Base-by-base conservation (phyloP, 257 asterid species). In the Fraxinus excelsior region DNA sequence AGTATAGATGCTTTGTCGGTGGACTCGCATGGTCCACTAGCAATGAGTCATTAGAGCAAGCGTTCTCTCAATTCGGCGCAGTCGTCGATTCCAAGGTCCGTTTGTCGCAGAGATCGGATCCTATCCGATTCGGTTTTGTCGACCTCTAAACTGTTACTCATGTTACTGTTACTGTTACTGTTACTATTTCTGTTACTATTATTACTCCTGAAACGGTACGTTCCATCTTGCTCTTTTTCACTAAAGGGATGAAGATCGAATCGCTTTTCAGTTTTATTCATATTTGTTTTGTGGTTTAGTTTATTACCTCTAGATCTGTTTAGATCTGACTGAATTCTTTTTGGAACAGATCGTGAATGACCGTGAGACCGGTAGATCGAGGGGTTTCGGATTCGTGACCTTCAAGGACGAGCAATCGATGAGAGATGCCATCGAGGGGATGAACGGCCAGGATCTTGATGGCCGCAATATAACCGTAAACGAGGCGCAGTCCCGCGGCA, bases 331-430 rank as follows among this genome's bases (percentile, higher is more conserved):
- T 60, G 67, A 21, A 23, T 8, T 42, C 67, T 10, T 18, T 31
- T 14, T 31, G 68, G 28, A 0, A 4, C 83, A 95, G 98, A 85
- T 95, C 19, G 87, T 95, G 7, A 93, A 87, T 73, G 98, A 95
- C 79, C 92, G 98, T 0, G 97, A 95, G 82, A 95, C 96, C 1
- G 99, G 98, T 0, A 90, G 99, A 74, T 95, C 98, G 1, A 90
- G 98, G 79, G 99, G 99, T 0, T 95, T 95, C 49, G 99, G 98
- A 31, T 95, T 95, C 42, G 99, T 95, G 16, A 95, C 99, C 0
- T 95, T 95, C 72, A 84, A 60, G 74, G 93, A 89, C 5, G 99
- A 95, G 85, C 83, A 89, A 14, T 35, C 97, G 1, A 95, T 93
- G 99, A 89, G 82, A 65, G 89, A 80, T 2, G 98, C 99, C 0